Percentiles rank a stretch among this genome's conserved stretches.
Conservation (phyloP, 192 early-diverging fungal genomes). For the Linnemannia zychae region DNA sequence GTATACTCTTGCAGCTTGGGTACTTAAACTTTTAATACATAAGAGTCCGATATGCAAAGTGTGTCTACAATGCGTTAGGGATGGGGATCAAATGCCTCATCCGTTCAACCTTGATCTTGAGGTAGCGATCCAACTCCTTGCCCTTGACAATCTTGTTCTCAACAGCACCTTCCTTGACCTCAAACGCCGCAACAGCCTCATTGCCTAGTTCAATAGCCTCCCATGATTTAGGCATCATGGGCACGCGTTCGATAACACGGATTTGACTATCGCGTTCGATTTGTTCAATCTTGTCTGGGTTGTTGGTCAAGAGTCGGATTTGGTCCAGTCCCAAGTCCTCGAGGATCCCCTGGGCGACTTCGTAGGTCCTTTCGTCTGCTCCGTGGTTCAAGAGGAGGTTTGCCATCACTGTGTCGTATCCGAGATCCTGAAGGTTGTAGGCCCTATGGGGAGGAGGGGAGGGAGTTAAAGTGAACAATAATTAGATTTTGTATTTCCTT, state of each 20-base stretch:
- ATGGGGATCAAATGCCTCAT: conserved; percentile 93
- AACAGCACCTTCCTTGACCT: conserved; percentile 42
- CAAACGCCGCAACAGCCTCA: conserved; percentile 32
- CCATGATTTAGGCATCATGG: conserved; percentile 95
- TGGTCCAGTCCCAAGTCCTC: conserved; percentile 78
- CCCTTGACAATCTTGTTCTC: conserved; percentile 52
- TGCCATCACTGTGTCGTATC: conserved; percentile 93
- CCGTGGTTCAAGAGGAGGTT: conserved; percentile 92
- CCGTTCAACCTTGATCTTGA: conserved; percentile 88
- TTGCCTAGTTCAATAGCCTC: conserved; percentile 35
- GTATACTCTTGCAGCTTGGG: too few relatives aligned
- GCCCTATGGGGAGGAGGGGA: conserved; percentile 69
- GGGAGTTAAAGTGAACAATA: not conserved
- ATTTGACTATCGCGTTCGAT: conserved; percentile 72
- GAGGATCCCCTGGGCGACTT: conserved; percentile 89
- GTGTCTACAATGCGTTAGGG: conserved; percentile 35
- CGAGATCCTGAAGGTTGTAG: conserved; percentile 96
- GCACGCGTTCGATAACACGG: conserved; percentile 82
- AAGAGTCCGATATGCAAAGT: not conserved
- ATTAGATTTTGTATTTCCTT: not conserved
- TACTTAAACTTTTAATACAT: not conserved
- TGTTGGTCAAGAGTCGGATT: conserved; percentile 93
- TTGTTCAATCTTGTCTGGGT: conserved; percentile 93
- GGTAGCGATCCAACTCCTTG: conserved; percentile 82
- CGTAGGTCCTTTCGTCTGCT: conserved; percentile 92